Conservation (phyloP, 108 stramenopile genomes). For the Epipyxis sp. region DNA sequence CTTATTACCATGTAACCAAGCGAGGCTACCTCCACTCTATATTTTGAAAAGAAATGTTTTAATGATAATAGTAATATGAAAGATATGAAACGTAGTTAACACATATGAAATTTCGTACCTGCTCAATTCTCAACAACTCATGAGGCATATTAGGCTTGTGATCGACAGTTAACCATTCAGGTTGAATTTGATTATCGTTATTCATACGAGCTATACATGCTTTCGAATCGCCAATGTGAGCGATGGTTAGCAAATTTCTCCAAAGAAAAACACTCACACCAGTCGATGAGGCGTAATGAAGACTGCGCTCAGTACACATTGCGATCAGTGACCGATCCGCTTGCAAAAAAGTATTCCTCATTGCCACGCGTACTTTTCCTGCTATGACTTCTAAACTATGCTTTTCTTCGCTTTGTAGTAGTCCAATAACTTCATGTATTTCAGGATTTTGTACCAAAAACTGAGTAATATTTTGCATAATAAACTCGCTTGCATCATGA, state of each 20-base stretch:
- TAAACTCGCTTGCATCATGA: conserved; percentile 21
- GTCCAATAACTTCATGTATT: background rate
- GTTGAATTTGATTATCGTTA: background rate
- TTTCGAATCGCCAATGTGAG: conserved; percentile 29
- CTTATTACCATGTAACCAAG: conserved; percentile 37
- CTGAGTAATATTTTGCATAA: background rate
- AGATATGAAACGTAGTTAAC: no score
- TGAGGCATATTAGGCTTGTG: conserved; percentile 37
- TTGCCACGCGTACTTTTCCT: background rate
- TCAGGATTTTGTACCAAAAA: background rate
- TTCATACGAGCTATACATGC: background rate
- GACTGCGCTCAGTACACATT: background rate
- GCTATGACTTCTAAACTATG: background rate
- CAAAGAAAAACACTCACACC: conserved; percentile 22
- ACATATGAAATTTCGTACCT: no score
- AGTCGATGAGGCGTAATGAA: conserved; percentile 8
- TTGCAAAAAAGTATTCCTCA: background rate
- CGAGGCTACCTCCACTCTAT: conserved; percentile 11
- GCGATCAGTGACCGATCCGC: background rate
- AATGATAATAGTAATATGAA: no score
- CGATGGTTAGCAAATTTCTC: conserved; percentile 20
- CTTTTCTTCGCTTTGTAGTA: background rate
- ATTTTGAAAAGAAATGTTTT: background rate
- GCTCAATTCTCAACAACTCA: conserved; percentile 30
- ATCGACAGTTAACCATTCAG: conserved; percentile 25